Evolutionary conservation across 768 basidiomycete genomes (phyloP).

Genomic region (Trametes sanguinea): DNA sequence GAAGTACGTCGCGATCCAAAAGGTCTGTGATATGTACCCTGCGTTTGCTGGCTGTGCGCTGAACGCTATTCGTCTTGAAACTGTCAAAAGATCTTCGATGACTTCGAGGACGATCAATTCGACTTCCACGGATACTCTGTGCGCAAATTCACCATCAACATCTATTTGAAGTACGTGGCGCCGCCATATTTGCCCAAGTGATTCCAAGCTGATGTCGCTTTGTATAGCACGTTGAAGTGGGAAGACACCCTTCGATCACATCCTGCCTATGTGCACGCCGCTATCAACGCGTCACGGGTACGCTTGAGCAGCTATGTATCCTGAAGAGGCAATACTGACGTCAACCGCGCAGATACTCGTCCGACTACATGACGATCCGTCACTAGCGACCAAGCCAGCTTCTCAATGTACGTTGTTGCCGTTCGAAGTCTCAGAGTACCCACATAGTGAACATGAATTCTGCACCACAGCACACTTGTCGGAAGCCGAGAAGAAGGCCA

Average conservation of each 20-base stretch:
- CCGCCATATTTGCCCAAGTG: no score
- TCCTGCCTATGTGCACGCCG: conserved; percentile 73
- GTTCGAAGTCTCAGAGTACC: no score
- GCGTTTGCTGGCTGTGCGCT: no score
- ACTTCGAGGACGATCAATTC: conserved; percentile 93
- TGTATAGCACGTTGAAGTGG: conserved; percentile 72
- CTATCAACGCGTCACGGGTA: conserved; percentile 71
- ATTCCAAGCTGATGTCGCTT: neutral
- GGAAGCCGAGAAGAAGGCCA: conserved; percentile 76
- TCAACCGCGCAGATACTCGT: conserved; percentile 65
- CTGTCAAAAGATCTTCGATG: conserved; percentile 60
- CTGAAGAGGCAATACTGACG: neutral
- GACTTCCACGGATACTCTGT: conserved; percentile 97
- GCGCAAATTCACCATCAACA: conserved; percentile 83
- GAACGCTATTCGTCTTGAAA: no score
- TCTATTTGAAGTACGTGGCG: conserved; percentile 76
- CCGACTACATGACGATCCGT: conserved; percentile 68
- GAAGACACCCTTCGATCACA: conserved; percentile 80
- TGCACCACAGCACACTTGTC: conserved; percentile 43
- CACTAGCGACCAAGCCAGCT: conserved; percentile 46
- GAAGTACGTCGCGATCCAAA: conserved; percentile 74
- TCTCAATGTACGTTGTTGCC: conserved; percentile 24
- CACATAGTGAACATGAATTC: no score
- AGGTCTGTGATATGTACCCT: conserved; percentile 44
- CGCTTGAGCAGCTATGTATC: neutral